These are phyloP conservation scores for Echites panduratus DNA, from an alignment of 257 asterid genomes.

Conservation along the genomic window DNA sequence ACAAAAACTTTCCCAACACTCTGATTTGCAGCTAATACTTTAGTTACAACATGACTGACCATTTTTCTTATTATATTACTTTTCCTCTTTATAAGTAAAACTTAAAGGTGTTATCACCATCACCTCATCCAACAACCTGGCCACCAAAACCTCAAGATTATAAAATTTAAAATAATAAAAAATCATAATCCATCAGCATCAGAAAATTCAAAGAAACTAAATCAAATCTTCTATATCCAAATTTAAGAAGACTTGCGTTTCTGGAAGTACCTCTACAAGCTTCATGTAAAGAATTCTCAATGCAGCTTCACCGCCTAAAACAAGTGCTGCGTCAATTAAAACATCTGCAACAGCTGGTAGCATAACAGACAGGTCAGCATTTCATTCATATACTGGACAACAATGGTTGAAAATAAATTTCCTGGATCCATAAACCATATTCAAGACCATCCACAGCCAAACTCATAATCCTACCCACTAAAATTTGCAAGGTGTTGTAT, in stretches of 20 bases:
- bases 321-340: conserved; percentile 90
- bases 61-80: not conserved
- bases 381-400: not conserved
- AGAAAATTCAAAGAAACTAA: not conserved
- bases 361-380: conserved; percentile 27
- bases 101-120: not conserved
- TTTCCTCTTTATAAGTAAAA: not conserved
- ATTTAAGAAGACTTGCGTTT: conserved; percentile 16
- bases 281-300: conserved; percentile 76
- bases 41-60: not conserved
- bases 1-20: not conserved
- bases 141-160: not conserved
- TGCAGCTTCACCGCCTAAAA: conserved; percentile 89
- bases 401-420: conserved; percentile 5
- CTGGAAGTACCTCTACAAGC: conserved; percentile 71
- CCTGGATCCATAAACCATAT: conserved; percentile 1
- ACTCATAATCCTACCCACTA: not conserved
- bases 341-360: conserved; percentile 95
- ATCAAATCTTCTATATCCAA: not conserved
- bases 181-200: not conserved
- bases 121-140: not conserved
- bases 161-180: not conserved
- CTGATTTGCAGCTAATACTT: not conserved
- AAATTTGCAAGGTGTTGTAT: not conserved
- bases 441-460: not conserved